Conservation (phyloP, 2,329 filamentous ascomycete genomes). For the Pezicula radicicola region DNA sequence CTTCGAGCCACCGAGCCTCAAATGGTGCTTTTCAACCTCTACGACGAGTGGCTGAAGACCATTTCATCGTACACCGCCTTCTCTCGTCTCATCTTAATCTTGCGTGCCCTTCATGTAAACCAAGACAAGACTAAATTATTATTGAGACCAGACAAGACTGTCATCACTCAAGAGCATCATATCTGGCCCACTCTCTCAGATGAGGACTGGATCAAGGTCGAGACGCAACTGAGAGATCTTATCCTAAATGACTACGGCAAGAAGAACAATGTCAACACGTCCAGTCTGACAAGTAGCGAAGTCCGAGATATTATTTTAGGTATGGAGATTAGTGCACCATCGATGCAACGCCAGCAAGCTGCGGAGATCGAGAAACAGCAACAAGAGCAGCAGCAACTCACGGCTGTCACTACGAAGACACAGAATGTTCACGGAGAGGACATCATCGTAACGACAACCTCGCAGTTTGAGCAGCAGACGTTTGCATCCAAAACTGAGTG, state of each 20-base stretch:
- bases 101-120: slow-evolving; percentile 94
- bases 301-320: slow-evolving; percentile 97
- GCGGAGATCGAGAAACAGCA: slow-evolving; percentile 99
- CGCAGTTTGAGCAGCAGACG: slow-evolving; percentile 94
- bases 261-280: slow-evolving; percentile 99
- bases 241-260: slow-evolving; percentile 99
- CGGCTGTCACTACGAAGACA: slow-evolving; percentile 96
- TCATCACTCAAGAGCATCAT: slow-evolving; percentile 97
- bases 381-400: slow-evolving; percentile 93
- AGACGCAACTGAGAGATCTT: slow-evolving; percentile 89
- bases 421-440: slow-evolving; percentile 97
- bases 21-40: slow-evolving; percentile 99
- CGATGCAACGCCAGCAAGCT: slow-evolving; percentile 96
- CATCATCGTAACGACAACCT: slow-evolving; percentile 97
- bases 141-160: slow-evolving; percentile 91
- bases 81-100: slow-evolving; percentile 87
- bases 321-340: slow-evolving; percentile 99
- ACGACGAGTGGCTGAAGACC: slow-evolving; percentile 98
- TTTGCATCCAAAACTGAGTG: slow-evolving; percentile 99
- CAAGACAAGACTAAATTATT: slow-evolving; percentile 98
- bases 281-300: slow-evolving; percentile 93
- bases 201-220: slow-evolving; percentile 99
- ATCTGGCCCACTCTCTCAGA: slow-evolving; percentile 96
- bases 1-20: slow-evolving; percentile 96
- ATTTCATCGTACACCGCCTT: slow-evolving; percentile 99